Evolutionary conservation across 345 rosid species (phyloP).

Genomic region (Cardiospermum halicacabum): DNA sequence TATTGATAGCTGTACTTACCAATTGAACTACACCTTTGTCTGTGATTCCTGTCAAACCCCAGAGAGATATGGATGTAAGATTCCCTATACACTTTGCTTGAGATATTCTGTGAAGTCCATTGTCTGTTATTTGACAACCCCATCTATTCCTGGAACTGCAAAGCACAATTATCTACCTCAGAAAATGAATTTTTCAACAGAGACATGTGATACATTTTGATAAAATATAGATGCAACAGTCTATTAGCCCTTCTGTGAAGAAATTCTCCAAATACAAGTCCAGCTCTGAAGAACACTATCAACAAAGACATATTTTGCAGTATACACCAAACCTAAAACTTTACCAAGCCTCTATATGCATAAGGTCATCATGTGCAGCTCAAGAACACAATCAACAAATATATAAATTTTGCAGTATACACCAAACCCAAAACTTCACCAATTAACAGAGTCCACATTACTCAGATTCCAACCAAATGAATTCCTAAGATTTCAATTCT

Average conservation of each 20-base stretch:
- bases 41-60: constrained; percentile 90
- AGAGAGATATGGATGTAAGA: constrained; percentile 68
- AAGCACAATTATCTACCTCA: constrained; percentile 14
- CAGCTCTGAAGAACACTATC: neutral
- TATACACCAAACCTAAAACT: no score
- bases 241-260: no score
- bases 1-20: constrained; percentile 32
- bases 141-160: constrained; percentile 82
- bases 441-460: no score
- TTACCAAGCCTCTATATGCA: no score
- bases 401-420: no score
- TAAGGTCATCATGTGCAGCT: no score
- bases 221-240: neutral
- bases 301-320: neutral
- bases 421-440: no score
- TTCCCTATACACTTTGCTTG: constrained; percentile 62
- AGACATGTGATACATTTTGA: neutral
- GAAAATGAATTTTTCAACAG: neutral
- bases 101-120: constrained; percentile 65
- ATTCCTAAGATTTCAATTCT: no score
- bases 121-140: constrained; percentile 89
- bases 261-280: neutral
- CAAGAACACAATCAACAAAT: no score
- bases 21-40: constrained; percentile 81
- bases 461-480: no score